These are phyloP conservation scores for Podospora pseudopauciseta DNA, from an alignment of 495 filamentous ascomycete species.

Conservation along the genomic window DNA sequence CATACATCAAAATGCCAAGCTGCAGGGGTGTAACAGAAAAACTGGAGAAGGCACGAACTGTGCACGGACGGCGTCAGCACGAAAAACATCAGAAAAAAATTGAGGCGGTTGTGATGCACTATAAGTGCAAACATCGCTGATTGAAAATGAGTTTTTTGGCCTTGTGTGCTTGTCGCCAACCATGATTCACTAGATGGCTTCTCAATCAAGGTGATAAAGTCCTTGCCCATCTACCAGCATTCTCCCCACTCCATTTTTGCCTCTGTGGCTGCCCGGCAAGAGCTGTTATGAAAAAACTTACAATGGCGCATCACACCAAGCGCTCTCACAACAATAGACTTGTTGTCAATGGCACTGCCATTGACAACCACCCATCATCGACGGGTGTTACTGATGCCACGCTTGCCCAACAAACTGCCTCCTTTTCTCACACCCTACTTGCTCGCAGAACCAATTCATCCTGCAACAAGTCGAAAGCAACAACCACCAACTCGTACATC, in stretches of 20 bases:
- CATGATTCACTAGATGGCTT: neutral
- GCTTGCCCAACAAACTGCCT: neutral
- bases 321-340: constrained; percentile 5
- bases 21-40: neutral
- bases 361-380: constrained; percentile 25
- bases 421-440: neutral
- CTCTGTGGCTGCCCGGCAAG: neutral
- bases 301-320: neutral
- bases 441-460: neutral
- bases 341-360: neutral
- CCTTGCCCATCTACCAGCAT: neutral
- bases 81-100: neutral
- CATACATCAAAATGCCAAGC: neutral
- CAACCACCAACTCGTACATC: neutral
- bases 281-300: neutral
- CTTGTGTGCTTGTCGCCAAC: neutral
- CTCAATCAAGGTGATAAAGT: neutral
- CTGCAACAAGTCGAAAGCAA: neutral
- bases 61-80: neutral
- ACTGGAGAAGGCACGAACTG: neutral
- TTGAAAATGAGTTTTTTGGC: neutral
- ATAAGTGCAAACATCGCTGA: neutral
- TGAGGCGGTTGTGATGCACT: neutral
- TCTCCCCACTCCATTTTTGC: neutral
- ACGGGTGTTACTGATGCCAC: neutral